Evolutionary conservation across 495 filamentous ascomycete species (phyloP), one percentile per base, ranked within the genome.

Genomic region (Parathielavia hyrcaniae): DNA sequence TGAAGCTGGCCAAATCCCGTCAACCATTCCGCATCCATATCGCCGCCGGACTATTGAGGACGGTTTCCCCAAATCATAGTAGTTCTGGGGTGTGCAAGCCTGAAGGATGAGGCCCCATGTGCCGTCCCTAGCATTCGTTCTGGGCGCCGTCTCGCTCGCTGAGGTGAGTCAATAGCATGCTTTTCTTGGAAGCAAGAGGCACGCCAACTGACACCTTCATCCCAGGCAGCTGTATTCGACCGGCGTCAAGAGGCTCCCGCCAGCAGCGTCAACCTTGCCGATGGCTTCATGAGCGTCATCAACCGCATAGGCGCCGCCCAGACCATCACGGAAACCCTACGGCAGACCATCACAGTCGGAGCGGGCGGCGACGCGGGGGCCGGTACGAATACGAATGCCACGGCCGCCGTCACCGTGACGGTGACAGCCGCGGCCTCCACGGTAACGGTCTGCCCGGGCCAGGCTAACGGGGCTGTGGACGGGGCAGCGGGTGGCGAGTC

Each of bases 301-400:
- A 53, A 41, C 52, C 53, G 64, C 38, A 34, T 68, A 13, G 41
- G 56, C 39, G 66, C 43, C 55, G 57, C 47, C 20, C 53, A 60
- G 50, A 73, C 70, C 2, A 70, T 77, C 22, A 77, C 75, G 43
- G 70, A 73, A 63, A 76, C 73, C 5, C 48, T 74, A 14, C 53
- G 58, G 36, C 61, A 66, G 51, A 72, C 68, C 20, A 58, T 72
- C 22, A 72, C 69, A 5, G 70, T 69, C 9, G 69, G 68, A 16
- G 62, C 47, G 19, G 62, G 32, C 11, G 67, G 60, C 13, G 65
- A 49, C 11, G 64, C 22, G 12, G 62, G 56, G 14, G 44, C 41
- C 1, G 67, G 51, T 17, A 64, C 64, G 46, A 73, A 73, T 17
- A 64, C 64, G 46, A 73, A 73, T 55, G 60, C 53, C 19, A 70